A percentile compares a stretch with the other conserved stretches of the same genome.
phyloP scores from a whole-genome alignment of 331 rosid genomes.

The Saraca asoca region DNA sequence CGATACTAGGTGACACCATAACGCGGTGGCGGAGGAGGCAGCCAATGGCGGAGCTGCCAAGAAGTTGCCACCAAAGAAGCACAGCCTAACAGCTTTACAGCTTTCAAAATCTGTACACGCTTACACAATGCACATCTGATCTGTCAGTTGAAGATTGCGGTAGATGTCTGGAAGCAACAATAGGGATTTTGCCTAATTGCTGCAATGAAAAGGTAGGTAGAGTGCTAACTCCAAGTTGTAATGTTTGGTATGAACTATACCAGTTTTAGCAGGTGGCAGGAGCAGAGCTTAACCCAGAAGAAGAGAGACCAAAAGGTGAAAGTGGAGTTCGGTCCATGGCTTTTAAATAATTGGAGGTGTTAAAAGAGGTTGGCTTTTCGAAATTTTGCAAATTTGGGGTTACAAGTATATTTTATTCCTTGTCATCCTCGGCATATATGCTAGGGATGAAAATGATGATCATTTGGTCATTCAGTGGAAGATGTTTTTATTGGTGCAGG shows the following conservation, averaged over 20 bases:
- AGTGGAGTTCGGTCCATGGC: too few relatives aligned
- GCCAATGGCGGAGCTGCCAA: neutral
- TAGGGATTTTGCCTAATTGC: constrained; percentile 12
- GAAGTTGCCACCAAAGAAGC: constrained; percentile 37
- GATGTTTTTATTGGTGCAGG: too few relatives aligned
- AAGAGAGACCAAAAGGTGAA: too few relatives aligned
- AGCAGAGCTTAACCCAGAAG: too few relatives aligned
- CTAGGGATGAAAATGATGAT: too few relatives aligned
- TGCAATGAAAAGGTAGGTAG: constrained; percentile 45
- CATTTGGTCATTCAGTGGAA: too few relatives aligned
- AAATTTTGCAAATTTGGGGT: too few relatives aligned
- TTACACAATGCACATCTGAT: constrained; percentile 60
- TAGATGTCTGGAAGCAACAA: constrained; percentile 38
- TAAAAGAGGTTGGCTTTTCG: too few relatives aligned
- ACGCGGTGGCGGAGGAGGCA: constrained; percentile 32
- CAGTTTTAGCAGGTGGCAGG: constrained; percentile 44
- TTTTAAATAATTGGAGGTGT: too few relatives aligned
- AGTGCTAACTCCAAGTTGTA: constrained; percentile 50
- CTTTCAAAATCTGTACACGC: constrained; percentile 35
- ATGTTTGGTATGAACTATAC: constrained; percentile 48
- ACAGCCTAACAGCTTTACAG: neutral
- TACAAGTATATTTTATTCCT: too few relatives aligned
- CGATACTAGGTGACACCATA: neutral
- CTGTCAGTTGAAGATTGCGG: constrained; percentile 39
- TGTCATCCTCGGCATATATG: too few relatives aligned